Evolutionary conservation across 306 rosid genomes (phyloP).

Genomic region (Dicorynia guianensis): DNA sequence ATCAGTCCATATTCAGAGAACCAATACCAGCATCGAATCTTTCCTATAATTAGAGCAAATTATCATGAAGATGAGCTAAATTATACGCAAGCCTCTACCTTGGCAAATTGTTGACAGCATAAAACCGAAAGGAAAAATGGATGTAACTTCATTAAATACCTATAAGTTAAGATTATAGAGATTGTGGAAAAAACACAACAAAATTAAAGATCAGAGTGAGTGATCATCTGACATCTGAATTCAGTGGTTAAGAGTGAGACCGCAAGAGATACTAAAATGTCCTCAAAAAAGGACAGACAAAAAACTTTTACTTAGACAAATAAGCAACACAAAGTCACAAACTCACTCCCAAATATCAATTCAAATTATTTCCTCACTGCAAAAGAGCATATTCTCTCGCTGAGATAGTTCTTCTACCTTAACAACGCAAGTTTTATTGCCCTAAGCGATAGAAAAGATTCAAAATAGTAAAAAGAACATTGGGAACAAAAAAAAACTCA

Average conservation of each 20-base stretch:
- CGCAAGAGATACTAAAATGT: background rate
- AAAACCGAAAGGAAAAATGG: background rate
- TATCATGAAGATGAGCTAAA: slow-evolving; percentile 29
- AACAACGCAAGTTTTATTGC: slow-evolving; percentile 20
- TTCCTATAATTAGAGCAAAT: slow-evolving; percentile 61
- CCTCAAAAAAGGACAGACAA: slow-evolving; percentile 11
- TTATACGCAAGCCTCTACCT: slow-evolving; percentile 20
- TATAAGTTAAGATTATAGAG: slow-evolving; percentile 18
- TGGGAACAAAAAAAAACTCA: slow-evolving; percentile 3
- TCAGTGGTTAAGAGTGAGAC: slow-evolving; percentile 16
- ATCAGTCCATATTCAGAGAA: slow-evolving; percentile 85
- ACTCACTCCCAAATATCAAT: slow-evolving; percentile 3
- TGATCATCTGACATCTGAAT: slow-evolving; percentile 24
- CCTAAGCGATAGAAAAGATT: slow-evolving; percentile 11
- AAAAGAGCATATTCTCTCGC: background rate
- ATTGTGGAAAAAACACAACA: background rate
- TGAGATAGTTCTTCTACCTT: slow-evolving; percentile 1
- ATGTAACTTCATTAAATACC: background rate
- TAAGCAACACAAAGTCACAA: slow-evolving; percentile 31
- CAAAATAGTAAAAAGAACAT: slow-evolving; percentile 3
- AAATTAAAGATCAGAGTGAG: slow-evolving; percentile 6
- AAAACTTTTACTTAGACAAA: background rate
- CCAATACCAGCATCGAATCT: slow-evolving; percentile 87
- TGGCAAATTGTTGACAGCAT: slow-evolving; percentile 13
- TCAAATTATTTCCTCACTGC: slow-evolving; percentile 19